Evolutionary conservation across 495 filamentous ascomycete species (phyloP), one percentile per base, ranked within the genome.

Genomic region (Immersiella caudata): DNA sequence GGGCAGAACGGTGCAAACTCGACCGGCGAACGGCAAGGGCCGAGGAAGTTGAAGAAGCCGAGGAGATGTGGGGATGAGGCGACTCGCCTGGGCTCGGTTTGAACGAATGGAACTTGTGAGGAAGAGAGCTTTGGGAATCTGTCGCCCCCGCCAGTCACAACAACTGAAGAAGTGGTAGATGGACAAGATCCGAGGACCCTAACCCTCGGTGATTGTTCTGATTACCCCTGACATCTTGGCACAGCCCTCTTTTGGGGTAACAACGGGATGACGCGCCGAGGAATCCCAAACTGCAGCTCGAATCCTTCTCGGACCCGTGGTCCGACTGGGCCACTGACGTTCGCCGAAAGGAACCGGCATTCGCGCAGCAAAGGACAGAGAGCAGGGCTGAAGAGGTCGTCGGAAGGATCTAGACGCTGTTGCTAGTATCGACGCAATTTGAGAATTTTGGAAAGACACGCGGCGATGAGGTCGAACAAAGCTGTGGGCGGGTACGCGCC

Each of bases 11-110:
- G 7, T 55, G 7, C n/a, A 4, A n/a, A 2, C 7, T 55, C 21
- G 52, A 2, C 2, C n/a, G n/a, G n/a, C 7, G 52, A 20, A 11
- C 9, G 16, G 14, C 8, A 8, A 11, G 52, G 12, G 52, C 21
- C 24, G 52, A 55, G 25, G 52, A 22, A 55, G 52, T n/a, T 22
- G 52, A 55, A 22, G 52, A 55, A 55, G 52, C n/a, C n/a, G n/a
- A 55, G 52, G 12, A 55, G 25, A 18, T 2, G 11, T 46, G 5
- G 8, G 29, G 49, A 52, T 3, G 49, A 52, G 49, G 21, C 12
- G 16, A 4, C 16, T 52, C 4, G 16, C 4, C 5, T 52, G 16
- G 12, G n/a, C n/a, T n/a, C 18, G 21, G 49, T 18, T 22, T 52
- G 49, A 22, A 18, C 2, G 16, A 5, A 22, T 22, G 18, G 49